phyloP scores from a whole-genome alignment of 1,139 yeast genomes.

The Scheffersomyces cryptocercus region DNA sequence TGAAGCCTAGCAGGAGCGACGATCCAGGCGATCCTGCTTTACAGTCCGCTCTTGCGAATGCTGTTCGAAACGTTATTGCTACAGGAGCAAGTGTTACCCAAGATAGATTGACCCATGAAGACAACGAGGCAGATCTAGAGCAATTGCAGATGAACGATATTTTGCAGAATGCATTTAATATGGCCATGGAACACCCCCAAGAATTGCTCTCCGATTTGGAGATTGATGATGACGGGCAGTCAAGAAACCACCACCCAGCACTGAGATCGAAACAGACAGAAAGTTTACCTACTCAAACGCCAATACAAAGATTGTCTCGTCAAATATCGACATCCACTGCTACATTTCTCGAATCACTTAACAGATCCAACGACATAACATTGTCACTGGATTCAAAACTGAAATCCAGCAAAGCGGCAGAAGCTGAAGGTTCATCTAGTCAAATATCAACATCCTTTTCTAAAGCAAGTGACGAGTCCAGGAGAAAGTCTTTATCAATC shows the following conservation, averaged over 20 bases:
- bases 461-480: slow-evolving; percentile 5
- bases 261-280: slow-evolving; percentile 2
- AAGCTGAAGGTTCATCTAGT: background rate
- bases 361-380: slow-evolving; percentile 14
- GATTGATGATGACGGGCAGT: slow-evolving; percentile 24
- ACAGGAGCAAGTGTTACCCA: background rate
- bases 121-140: slow-evolving; percentile 49
- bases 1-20: no score
- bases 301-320: background rate
- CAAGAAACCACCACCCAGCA: background rate
- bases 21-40: slow-evolving; percentile 4
- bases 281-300: background rate
- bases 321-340: slow-evolving; percentile 15
- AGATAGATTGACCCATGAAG: slow-evolving; percentile 13
- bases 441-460: background rate
- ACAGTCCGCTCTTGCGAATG: slow-evolving; percentile 29
- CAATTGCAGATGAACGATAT: slow-evolving; percentile 62
- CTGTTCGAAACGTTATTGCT: slow-evolving; percentile 24
- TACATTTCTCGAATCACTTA: slow-evolving; percentile 15
- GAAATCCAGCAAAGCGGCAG: background rate
- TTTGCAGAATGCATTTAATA: slow-evolving; percentile 68
- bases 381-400: slow-evolving; percentile 4
- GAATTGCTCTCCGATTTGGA: slow-evolving; percentile 54
- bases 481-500: slow-evolving; percentile 47
- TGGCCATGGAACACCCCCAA: slow-evolving; percentile 70